Base-by-base conservation (phyloP, 2,329 filamentous ascomycete genomes). In the Diplodia sapinea region DNA sequence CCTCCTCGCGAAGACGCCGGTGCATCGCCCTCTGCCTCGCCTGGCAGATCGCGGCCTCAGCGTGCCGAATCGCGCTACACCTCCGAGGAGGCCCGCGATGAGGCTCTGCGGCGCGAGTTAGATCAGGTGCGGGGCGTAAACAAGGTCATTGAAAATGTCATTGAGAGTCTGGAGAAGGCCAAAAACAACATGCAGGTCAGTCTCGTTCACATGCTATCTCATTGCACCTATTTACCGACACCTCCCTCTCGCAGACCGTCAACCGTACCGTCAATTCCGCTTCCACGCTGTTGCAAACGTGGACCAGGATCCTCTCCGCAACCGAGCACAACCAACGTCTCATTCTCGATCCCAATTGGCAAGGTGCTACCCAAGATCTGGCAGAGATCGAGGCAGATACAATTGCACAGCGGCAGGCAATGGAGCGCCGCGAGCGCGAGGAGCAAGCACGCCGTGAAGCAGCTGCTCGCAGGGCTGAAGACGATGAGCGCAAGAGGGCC, bases 281-380 rank as follows among this genome's bases (percentile, higher is more conserved):
- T 3, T 96, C 94, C 15, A 91, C 91, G 1, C 86, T 99, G 15
- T 88, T 99, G 38, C 93, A 96, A 74, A 96, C 94, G 17, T 99
- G 94, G 94, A 96, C 93, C 9, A 89, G 93, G 64, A 97, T 99
- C 71, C 87, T 99, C 13, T 95, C 93, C 7, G 95, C 99, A 79
- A 97, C 95, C 4, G 95, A 99, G 80, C 95, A 99, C 80, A 98
- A 96, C 76, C 94, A 98, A 78, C 89, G 95, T 29, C 83, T 99
- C 62, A 90, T 99, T 54, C 85, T 98, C 55, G 91, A 97, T 75
- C 91, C 93, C 1, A 84, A 88, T 68, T 99, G 94, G 93, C 90
- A 94, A 75, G 95, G 95, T 67, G 91, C 94, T 33, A 91, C 88
- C 4, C 89, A 94, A 74, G 95, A 99, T 79, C 80, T 97, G 49